A percentile compares a stretch with the other conserved stretches of the same genome.
Conservation (phyloP, 148 eudicot genomes). For the Silene uniflora region DNA sequence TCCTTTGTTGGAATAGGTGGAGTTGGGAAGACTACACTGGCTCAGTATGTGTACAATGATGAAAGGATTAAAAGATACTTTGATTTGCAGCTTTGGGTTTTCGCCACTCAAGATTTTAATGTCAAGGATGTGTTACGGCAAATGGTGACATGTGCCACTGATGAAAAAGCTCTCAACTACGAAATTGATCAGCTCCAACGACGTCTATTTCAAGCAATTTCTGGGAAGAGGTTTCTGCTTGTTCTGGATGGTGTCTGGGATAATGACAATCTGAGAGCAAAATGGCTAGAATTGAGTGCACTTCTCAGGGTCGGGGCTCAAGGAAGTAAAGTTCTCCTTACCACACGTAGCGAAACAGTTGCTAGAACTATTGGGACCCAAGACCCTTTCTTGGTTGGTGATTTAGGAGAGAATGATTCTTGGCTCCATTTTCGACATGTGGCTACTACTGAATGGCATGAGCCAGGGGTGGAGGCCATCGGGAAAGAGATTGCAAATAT, state of each 20-base stretch:
- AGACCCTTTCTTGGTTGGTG: background rate
- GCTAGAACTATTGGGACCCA: background rate
- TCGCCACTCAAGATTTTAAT: background rate
- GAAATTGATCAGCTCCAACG: background rate
- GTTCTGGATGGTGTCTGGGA: conserved; percentile 21
- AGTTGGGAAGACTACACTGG: conserved; percentile 18
- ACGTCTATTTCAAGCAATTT: background rate
- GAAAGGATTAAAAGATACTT: conserved; percentile 4
- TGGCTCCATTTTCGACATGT: background rate
- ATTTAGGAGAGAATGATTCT: conserved; percentile 12
- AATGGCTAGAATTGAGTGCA: background rate
- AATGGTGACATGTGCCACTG: background rate
- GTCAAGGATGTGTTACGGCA: background rate
- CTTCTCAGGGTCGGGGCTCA: background rate
- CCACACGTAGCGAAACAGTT: conserved; percentile 6
- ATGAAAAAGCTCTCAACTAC: background rate
- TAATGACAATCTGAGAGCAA: background rate
- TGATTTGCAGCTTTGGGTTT: conserved; percentile 15
- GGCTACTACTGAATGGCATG: background rate
- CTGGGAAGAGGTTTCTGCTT: conserved; percentile 10
- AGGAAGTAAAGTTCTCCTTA: conserved; percentile 10
- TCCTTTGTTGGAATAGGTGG: conserved; percentile 22
- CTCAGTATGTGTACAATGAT: conserved; percentile 10
- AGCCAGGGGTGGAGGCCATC: background rate
- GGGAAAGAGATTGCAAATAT: background rate